These are phyloP conservation scores for Calamus simplicifolius DNA, from an alignment of 176 grass and related monocot genomes.

Conservation along the genomic window DNA sequence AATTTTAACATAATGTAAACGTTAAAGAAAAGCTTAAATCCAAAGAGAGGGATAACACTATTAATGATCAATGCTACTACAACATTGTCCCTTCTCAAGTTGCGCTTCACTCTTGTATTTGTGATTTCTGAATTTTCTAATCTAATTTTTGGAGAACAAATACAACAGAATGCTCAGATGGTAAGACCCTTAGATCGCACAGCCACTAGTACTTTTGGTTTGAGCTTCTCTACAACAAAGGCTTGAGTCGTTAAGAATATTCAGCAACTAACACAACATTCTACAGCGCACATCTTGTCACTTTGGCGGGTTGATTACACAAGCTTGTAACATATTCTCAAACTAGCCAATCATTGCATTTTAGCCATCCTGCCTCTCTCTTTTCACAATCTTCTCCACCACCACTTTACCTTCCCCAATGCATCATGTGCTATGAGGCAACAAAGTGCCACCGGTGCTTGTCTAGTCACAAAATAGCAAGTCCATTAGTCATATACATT, in stretches of 20 bases:
- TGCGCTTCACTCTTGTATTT: not conserved
- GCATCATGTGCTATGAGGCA: constrained; percentile 50
- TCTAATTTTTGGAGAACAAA: too few relatives aligned
- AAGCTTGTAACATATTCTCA: constrained; percentile 60
- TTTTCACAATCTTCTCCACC: constrained; percentile 43
- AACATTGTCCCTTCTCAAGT: constrained; percentile 7
- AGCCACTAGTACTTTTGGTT: constrained; percentile 26
- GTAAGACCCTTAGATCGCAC: too few relatives aligned
- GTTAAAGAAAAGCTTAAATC: too few relatives aligned
- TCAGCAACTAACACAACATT: constrained; percentile 50
- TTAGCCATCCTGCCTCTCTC: constrained; percentile 40
- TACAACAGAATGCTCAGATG: too few relatives aligned
- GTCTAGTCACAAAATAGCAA: too few relatives aligned
- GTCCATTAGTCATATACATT: too few relatives aligned
- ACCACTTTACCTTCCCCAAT: constrained; percentile 51
- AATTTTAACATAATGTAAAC: too few relatives aligned
- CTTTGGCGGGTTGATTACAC: constrained; percentile 63
- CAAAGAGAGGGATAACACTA: too few relatives aligned
- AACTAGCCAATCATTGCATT: constrained; percentile 53
- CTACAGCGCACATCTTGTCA: constrained; percentile 49
- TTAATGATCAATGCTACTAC: not conserved
- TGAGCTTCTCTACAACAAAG: constrained; percentile 50
- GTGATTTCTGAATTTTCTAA: not conserved
- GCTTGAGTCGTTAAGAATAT: constrained; percentile 45
- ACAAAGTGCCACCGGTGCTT: constrained; percentile 31